Conservation (phyloP, 768 basidiomycete genomes). For the Boletales sp. region DNA sequence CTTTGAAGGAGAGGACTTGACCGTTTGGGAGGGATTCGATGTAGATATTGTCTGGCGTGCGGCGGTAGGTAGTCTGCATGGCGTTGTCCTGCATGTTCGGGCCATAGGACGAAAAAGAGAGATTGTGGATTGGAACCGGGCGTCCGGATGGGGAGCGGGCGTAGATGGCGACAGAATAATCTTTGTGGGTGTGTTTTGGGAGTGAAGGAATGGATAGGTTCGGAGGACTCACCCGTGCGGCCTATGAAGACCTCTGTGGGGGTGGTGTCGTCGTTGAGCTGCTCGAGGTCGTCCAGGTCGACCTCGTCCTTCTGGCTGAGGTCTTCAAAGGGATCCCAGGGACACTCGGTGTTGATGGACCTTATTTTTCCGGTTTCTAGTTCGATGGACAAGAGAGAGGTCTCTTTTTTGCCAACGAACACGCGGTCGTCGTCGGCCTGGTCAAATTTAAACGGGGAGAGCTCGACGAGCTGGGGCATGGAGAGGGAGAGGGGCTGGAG, state of each 20-base stretch:
- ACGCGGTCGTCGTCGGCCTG: slow-evolving; percentile 54
- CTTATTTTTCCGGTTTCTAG: slow-evolving; percentile 79
- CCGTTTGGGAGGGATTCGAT: slow-evolving; percentile 80
- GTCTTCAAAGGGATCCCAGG: slow-evolving; percentile 67
- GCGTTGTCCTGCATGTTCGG: slow-evolving; percentile 84
- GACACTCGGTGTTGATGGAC: slow-evolving; percentile 73
- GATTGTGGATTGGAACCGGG: slow-evolving; percentile 61
- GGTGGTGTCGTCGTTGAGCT: slow-evolving; percentile 29
- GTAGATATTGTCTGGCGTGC: slow-evolving; percentile 76
- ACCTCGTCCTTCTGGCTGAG: slow-evolving; percentile 40
- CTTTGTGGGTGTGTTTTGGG: slow-evolving; percentile 38
- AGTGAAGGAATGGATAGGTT: not conserved
- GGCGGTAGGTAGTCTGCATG: slow-evolving; percentile 68
- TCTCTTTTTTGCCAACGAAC: slow-evolving; percentile 91
- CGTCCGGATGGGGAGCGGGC: slow-evolving; percentile 41
- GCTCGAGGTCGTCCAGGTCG: slow-evolving; percentile 60
- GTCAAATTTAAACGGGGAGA: slow-evolving; percentile 77
- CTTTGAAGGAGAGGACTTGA: slow-evolving; percentile 71
- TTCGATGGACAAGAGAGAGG: slow-evolving; percentile 71
- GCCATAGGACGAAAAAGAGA: slow-evolving; percentile 89
- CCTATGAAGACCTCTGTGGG: slow-evolving; percentile 58
- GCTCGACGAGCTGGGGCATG: slow-evolving; percentile 88
- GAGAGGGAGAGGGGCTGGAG: slow-evolving; percentile 88
- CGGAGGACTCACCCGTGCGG: slow-evolving; percentile 49
- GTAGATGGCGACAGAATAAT: slow-evolving; percentile 87